Conservation (phyloP, 2,329 filamentous ascomycete species). For the Hypoxylon sp. region DNA sequence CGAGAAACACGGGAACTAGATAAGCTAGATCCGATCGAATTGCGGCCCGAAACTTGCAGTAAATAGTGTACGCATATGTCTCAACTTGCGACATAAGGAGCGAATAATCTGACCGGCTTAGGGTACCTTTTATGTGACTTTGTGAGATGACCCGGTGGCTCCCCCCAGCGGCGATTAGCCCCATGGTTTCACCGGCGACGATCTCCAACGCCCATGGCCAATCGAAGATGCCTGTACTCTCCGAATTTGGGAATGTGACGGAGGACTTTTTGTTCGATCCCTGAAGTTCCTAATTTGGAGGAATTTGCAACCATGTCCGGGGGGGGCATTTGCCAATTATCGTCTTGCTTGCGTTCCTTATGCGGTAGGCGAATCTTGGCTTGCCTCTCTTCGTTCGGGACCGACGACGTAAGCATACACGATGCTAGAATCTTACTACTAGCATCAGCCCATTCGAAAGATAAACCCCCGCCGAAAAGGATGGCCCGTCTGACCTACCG, state of each 20-base stretch:
- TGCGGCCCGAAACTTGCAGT: constrained; percentile 18
- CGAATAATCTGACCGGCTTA: not conserved
- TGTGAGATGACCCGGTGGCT: not conserved
- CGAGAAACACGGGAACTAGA: not conserved
- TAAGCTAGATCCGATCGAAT: not conserved
- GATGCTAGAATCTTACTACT: constrained; percentile 9
- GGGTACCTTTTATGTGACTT: not conserved
- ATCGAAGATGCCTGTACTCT: constrained; percentile 30
- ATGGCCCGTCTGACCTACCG: not conserved
- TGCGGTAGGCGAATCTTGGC: constrained; percentile 16
- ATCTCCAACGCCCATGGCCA: constrained; percentile 20
- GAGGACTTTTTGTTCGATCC: constrained; percentile 29
- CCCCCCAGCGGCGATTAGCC: constrained; percentile 14
- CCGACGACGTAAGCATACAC: constrained; percentile 23
- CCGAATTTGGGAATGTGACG: constrained; percentile 32
- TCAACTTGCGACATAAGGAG: constrained; percentile 1
- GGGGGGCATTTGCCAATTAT: constrained; percentile 20
- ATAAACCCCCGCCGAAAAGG: constrained; percentile 4
- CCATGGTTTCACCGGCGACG: not conserved
- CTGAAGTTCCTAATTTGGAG: constrained; percentile 10
- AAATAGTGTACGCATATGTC: constrained; percentile 9
- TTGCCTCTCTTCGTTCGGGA: constrained; percentile 28
- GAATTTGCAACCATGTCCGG: constrained; percentile 24
- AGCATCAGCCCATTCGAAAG: constrained; percentile 23
- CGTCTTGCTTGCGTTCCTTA: constrained; percentile 2